These are phyloP conservation scores for Hanseniaspora lachancei DNA, from an alignment of 805 yeast genomes.

Conservation along the genomic window DNA sequence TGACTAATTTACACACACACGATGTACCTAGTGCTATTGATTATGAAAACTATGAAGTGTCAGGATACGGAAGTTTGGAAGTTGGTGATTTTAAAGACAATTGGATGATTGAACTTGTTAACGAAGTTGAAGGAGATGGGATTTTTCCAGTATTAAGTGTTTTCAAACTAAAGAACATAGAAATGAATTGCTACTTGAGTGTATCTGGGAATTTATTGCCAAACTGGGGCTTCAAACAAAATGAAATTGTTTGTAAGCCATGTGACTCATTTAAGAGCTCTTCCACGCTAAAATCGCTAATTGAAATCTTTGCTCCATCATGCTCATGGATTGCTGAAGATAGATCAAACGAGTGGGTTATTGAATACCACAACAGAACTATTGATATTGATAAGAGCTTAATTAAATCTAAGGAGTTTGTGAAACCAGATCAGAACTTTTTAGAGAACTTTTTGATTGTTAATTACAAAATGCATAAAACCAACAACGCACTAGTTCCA, in stretches of 20 bases:
- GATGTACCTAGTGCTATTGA: conserved; percentile 50
- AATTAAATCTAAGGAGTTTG: conserved; percentile 36
- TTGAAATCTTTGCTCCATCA: neutral
- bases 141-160: conserved; percentile 76
- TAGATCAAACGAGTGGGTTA: conserved; percentile 81
- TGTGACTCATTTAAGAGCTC: conserved; percentile 25
- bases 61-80: conserved; percentile 56
- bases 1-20: conserved; percentile 62
- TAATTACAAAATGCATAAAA: conserved; percentile 78
- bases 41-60: conserved; percentile 44
- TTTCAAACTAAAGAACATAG: conserved; percentile 58
- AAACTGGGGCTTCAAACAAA: conserved; percentile 96
- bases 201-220: conserved; percentile 76
- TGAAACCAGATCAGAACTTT: conserved; percentile 59
- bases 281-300: neutral
- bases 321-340: conserved; percentile 44
- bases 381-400: conserved; percentile 33
- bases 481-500: conserved; percentile 70
- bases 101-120: conserved; percentile 61
- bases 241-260: conserved; percentile 76
- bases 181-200: conserved; percentile 69
- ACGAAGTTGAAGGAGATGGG: conserved; percentile 35
- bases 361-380: conserved; percentile 44
- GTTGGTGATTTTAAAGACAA: conserved; percentile 63
- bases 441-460: conserved; percentile 62